Base-by-base conservation (phyloP, 1,139 yeast genomes). In the Komagataea norvegica region DNA sequence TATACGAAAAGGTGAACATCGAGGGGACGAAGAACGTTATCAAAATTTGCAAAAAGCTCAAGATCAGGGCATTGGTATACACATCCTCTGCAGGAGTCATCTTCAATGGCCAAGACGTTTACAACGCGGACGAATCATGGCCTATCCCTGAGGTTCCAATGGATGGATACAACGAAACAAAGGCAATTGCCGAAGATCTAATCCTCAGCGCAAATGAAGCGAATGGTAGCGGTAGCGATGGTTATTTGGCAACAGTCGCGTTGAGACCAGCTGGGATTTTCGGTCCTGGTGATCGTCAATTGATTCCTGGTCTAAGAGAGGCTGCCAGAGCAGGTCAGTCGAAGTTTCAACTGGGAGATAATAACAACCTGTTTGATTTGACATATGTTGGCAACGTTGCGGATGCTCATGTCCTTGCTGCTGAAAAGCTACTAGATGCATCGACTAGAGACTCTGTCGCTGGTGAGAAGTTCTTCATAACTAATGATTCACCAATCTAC, bases 321-420 rank as follows among this genome's bases (percentile, higher is more conserved):
- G 95, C 88, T 34, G 91, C 95, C 3, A 72, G 73, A 47, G 67
- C 78, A 41, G 95, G 95, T 13, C 97, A 91, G 60, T 83, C 91
- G 25, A 84, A 83, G 60, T 87, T 86, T 61, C 98, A 93, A 61
- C 70, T 93, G 36, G 98, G 99, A 47, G 91, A 86, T 59, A 93
- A 93, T 62, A 78, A 84, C 59, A 91, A 91, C 57, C 64, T 93
- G 43, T 93, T 91, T 55, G 99, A 93, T 59, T 88, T 95, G 83
- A 88, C 97, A 0, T 93, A 88, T 55, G 98, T 84, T n/a, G 97
- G 96, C n/a, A 93, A 93, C 60, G 97, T 93, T 17, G 98, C 98
- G 0, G 95, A 88, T 62, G 82, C 96, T 6, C 99, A 93, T 61
- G 88, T 91, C 8, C 67, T 91, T 38, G 98, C 97, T 2, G 94